phyloP scores from a whole-genome alignment of 805 yeast species.

The Ascoidea rubescens region DNA sequence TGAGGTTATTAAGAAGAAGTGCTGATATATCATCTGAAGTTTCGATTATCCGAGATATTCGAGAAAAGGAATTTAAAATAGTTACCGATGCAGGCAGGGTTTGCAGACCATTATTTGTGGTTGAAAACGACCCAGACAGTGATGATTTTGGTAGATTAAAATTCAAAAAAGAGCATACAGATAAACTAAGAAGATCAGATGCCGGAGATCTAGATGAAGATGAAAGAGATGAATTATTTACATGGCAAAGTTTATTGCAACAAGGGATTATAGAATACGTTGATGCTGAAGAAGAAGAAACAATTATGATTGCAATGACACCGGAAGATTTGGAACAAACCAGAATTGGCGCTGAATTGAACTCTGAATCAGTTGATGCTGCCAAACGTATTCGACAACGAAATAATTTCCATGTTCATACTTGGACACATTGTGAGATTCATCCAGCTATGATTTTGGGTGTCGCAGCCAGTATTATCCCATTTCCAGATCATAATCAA shows the following conservation, averaged over 20 bases:
- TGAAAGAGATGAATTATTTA: constrained; percentile 43
- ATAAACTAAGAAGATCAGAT: constrained; percentile 50
- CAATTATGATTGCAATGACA: constrained; percentile 96
- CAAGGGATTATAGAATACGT: constrained; percentile 91
- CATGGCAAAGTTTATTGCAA: constrained; percentile 74
- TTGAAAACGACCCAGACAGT: constrained; percentile 68
- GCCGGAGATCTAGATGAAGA: constrained; percentile 35
- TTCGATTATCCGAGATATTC: constrained; percentile 88
- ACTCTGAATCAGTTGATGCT: constrained; percentile 38
- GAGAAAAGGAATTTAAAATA: constrained; percentile 91
- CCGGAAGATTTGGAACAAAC: constrained; percentile 78
- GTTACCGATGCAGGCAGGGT: constrained; percentile 99
- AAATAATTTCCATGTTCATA: constrained; percentile 47
- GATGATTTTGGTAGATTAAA: constrained; percentile 48
- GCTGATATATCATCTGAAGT: constrained; percentile 96
- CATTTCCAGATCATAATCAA: constrained; percentile 99
- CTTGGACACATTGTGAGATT: constrained; percentile 97
- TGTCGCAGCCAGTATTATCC: constrained; percentile 97
- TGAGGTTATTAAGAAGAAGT: constrained; percentile 82
- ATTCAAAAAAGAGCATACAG: constrained; percentile 74
- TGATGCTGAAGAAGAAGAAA: constrained; percentile 98
- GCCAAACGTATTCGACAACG: constrained; percentile 78
- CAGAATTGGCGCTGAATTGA: constrained; percentile 21
- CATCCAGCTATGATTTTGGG: constrained; percentile 98
- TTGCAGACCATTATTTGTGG: constrained; percentile 90